phyloP scores from a whole-genome alignment of 2,329 filamentous ascomycete genomes.

The Exophiala sp. region DNA sequence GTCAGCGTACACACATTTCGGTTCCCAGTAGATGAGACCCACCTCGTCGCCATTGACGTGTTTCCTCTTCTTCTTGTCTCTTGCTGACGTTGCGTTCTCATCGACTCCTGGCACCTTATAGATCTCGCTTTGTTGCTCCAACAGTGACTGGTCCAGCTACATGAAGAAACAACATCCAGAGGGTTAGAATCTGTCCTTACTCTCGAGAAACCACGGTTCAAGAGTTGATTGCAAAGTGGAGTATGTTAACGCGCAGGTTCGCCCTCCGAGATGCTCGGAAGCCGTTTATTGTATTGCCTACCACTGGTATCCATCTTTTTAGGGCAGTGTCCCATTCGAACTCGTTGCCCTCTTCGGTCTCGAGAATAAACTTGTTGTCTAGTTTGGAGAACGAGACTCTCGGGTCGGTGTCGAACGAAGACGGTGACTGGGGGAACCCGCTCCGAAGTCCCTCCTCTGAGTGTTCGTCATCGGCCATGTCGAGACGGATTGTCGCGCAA shows the following conservation, averaged over 20 bases:
- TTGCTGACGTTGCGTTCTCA: constrained; percentile 45
- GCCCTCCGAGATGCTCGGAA: constrained; percentile 10
- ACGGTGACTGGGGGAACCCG: constrained; percentile 50
- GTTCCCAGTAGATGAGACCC: constrained; percentile 25
- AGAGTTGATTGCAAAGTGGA: constrained; percentile 16
- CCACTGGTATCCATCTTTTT: constrained; percentile 68
- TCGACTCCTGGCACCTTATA: constrained; percentile 57
- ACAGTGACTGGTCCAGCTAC: constrained; percentile 54
- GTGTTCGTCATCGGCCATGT: constrained; percentile 19
- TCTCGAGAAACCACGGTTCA: constrained; percentile 14
- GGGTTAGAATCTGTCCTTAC: constrained; percentile 25
- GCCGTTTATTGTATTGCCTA: constrained; percentile 33
- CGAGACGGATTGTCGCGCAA: neutral
- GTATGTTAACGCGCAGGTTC: constrained; percentile 3
- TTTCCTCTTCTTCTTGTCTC: constrained; percentile 50
- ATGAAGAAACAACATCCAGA: constrained; percentile 18
- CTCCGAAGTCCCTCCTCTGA: constrained; percentile 16
- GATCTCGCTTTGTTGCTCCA: constrained; percentile 56
- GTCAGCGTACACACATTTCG: constrained; percentile 37
- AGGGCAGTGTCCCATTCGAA: constrained; percentile 70
- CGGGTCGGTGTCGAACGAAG: constrained; percentile 68
- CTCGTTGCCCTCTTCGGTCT: constrained; percentile 76
- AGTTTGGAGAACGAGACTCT: constrained; percentile 83
- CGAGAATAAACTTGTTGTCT: constrained; percentile 74
- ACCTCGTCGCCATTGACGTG: constrained; percentile 48